Conservation (phyloP, 805 yeast genomes). For the Danielia reshetovae region DNA sequence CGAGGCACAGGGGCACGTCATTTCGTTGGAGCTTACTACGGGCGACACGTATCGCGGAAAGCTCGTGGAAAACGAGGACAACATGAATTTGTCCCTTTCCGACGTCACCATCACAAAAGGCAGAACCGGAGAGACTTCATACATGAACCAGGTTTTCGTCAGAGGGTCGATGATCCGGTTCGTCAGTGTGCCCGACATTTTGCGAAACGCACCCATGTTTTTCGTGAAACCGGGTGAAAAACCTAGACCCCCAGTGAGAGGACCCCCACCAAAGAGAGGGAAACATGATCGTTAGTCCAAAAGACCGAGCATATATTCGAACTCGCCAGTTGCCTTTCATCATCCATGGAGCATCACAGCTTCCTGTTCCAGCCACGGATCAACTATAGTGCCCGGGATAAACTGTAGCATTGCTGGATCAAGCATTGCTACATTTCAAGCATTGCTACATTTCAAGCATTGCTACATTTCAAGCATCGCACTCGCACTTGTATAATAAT, state of each 20-base stretch:
- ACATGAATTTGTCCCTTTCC: conserved; percentile 84
- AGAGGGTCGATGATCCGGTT: conserved; percentile 89
- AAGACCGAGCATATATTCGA: too few species aligned
- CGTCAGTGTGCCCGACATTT: conserved; percentile 82
- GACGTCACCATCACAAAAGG: conserved; percentile 75
- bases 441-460: too few species aligned
- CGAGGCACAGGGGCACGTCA: conserved; percentile 86
- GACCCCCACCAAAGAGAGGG: conserved; percentile 44
- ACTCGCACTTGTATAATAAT: not conserved
- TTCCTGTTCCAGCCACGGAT: too few species aligned
- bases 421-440: too few species aligned
- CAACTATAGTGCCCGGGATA: too few species aligned
- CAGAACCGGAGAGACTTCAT: conserved; percentile 64
- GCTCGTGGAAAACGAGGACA: conserved; percentile 82
- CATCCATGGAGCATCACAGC: too few species aligned
- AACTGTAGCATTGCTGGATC: too few species aligned
- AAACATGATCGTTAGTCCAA: too few species aligned
- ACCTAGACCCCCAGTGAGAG: conserved; percentile 71
- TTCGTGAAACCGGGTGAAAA: conserved; percentile 51
- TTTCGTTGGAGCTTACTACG: conserved; percentile 75
- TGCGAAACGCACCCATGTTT: conserved; percentile 86
- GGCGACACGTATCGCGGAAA: conserved; percentile 91
- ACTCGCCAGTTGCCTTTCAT: too few species aligned
- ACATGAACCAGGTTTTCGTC: conserved; percentile 79
- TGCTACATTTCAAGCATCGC: too few species aligned